phyloP scores from a whole-genome alignment of 345 rosid species.

The Populus nigra region DNA sequence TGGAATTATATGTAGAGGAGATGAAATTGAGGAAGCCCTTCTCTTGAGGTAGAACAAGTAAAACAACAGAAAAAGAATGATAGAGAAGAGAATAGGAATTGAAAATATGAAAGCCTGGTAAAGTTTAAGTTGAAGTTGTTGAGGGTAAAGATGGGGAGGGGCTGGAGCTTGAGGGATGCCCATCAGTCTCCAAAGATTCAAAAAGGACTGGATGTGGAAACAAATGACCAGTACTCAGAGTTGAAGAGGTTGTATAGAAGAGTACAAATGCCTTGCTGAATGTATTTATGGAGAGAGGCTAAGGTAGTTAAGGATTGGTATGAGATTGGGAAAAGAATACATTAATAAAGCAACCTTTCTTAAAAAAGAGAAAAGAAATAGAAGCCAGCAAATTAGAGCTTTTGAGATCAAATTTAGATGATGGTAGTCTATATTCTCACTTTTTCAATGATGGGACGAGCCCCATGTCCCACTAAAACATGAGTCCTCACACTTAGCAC shows the following conservation, averaged over 20 bases:
- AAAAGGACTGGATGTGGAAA: neutral
- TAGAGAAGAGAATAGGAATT: conserved; percentile 86
- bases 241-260: neutral
- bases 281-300: conserved; percentile 9
- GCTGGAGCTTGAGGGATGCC: conserved; percentile 58
- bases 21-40: conserved; percentile 57
- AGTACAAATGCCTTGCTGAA: conserved; percentile 10
- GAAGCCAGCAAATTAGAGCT: conserved; percentile 16
- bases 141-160: conserved; percentile 72
- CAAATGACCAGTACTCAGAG: neutral
- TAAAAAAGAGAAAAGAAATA: conserved; percentile 24
- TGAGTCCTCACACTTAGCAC: conserved; percentile 44
- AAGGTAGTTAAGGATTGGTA: conserved; percentile 12
- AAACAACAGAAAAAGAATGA: conserved; percentile 80
- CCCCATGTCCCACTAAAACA: conserved; percentile 42
- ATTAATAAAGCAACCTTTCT: conserved; percentile 8
- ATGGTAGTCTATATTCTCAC: conserved; percentile 28
- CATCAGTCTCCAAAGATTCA: conserved; percentile 35
- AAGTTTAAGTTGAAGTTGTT: conserved; percentile 82
- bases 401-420: conserved; percentile 30
- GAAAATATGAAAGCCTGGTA: conserved; percentile 97
- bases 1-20: conserved; percentile 47
- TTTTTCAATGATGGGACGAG: conserved; percentile 42
- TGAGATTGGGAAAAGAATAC: conserved; percentile 13
- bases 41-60: conserved; percentile 94